Evolutionary conservation across 257 asterid genomes (phyloP).

Genomic region (Striga asiatica): DNA sequence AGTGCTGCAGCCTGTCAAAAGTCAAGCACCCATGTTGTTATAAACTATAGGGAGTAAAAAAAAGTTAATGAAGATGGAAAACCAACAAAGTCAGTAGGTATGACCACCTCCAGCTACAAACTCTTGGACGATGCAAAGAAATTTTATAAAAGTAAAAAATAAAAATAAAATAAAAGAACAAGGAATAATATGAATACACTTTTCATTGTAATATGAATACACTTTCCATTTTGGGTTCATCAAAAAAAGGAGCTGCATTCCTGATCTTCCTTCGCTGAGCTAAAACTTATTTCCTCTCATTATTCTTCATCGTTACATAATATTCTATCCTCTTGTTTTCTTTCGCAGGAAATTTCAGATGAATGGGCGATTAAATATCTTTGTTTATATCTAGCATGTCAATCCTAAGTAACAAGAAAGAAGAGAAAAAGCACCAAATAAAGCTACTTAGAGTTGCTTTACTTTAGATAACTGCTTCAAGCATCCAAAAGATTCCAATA

Average conservation of each 20-base stretch:
- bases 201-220: constrained; percentile 1
- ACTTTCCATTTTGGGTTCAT: not conserved
- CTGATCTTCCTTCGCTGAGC: not conserved
- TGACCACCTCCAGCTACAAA: constrained; percentile 10
- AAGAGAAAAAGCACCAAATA: constrained; percentile 1
- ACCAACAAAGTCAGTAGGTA: constrained; percentile 8
- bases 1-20: constrained; percentile 88
- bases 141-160: too few relatives aligned
- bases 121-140: not conserved
- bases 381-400: not conserved
- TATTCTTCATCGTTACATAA: constrained; percentile 10
- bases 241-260: not conserved
- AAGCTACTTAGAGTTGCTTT: not conserved
- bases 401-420: constrained; percentile 1
- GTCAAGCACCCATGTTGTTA: constrained; percentile 13
- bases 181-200: too few relatives aligned
- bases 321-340: not conserved
- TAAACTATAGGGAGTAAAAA: constrained; percentile 6
- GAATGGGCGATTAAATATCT: constrained; percentile 3
- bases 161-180: too few relatives aligned
- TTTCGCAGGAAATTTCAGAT: not conserved
- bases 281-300: constrained; percentile 1
- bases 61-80: constrained; percentile 1
- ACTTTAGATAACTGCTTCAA: constrained; percentile 5
- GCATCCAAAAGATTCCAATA: not conserved